Conservation (phyloP, 1,284 basidiomycete genomes). For the Malassezia arunalokei region DNA sequence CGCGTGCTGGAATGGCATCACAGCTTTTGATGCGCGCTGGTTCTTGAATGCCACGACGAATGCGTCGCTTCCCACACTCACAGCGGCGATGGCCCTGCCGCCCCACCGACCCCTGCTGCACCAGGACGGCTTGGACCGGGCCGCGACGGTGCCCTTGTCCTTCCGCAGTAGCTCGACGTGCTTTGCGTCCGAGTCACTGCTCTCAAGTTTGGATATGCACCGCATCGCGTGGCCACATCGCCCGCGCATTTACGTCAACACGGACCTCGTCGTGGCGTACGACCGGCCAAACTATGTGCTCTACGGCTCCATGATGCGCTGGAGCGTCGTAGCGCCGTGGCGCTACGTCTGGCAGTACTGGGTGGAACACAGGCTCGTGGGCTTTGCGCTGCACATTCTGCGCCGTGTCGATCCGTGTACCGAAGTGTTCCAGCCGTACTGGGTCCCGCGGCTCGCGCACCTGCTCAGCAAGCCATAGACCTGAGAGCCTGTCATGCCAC, state of each 20-base stretch:
- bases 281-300: slow-evolving; percentile 19
- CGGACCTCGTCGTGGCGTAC: slow-evolving; percentile 28
- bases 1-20: slow-evolving; percentile 57
- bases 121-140: slow-evolving; percentile 32
- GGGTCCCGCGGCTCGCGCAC: neutral
- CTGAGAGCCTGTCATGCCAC: neutral
- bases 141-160: slow-evolving; percentile 41
- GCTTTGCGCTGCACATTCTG: slow-evolving; percentile 19
- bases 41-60: slow-evolving; percentile 22
- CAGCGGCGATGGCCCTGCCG: neutral
- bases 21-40: slow-evolving; percentile 51
- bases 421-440: neutral
- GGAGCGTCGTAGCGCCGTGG: slow-evolving; percentile 19
- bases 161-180: slow-evolving; percentile 52
- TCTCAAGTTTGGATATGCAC: slow-evolving; percentile 54
- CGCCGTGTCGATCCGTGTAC: slow-evolving; percentile 18
- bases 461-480: neutral
- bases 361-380: slow-evolving; percentile 18
- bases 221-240: slow-evolving; percentile 48
- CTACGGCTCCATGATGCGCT: slow-evolving; percentile 19
- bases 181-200: slow-evolving; percentile 53
- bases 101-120: neutral
- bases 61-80: neutral
- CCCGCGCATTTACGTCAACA: slow-evolving; percentile 51
- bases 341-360: slow-evolving; percentile 26